Evolutionary conservation across 257 asterid genomes (phyloP), one percentile per base, ranked within the genome.

Genomic region (Fraxinus quadrangulata): DNA sequence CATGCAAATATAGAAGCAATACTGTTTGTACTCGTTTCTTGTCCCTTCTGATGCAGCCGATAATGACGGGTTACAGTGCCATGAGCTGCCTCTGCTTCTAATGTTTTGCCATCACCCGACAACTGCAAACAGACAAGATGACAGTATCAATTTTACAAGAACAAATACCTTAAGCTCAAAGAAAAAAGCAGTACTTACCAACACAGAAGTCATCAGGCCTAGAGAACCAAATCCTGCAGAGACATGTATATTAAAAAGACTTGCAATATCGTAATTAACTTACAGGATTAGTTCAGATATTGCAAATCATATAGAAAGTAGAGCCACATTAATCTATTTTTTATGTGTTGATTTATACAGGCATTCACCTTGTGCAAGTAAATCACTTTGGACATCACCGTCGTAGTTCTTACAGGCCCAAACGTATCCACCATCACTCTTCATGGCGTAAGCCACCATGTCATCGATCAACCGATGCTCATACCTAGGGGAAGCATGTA

Each of bases 351-450:
- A 45, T 59, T 71, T 47, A 23, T 30, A 80, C 49, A 17, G 70
- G 26, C 83, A 70, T 75, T 86, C 85, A 94, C 98, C 98, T 87
- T 94, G 98, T 75, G 97, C 98, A 69, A 94, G 96, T 81, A 94
- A 84, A 90, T 94, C 98, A 88, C 98, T 92, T 77, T 89, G 97
- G 49, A 92, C 97, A 78, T 94, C 98, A 77, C 98, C 98, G 76
- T 94, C 98, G 80, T 94, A 94, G 86, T 94, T 94, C 78, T 94
- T 94, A 87, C 98, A 94, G 37, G 98, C 97, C 98, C 98, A 94
- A 78, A 94, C 97, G 83, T 90, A 92, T 80, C 96, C 98, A 72
- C 98, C 98, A 34, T 89, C 97, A 67, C 97, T 94, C 89, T 94
- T 94, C 81, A 94, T 28, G 5, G 92, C 97, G 82, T 94, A 94